Conservation (phyloP, 2,329 filamentous ascomycete species). For the Colletotrichum sp. region DNA sequence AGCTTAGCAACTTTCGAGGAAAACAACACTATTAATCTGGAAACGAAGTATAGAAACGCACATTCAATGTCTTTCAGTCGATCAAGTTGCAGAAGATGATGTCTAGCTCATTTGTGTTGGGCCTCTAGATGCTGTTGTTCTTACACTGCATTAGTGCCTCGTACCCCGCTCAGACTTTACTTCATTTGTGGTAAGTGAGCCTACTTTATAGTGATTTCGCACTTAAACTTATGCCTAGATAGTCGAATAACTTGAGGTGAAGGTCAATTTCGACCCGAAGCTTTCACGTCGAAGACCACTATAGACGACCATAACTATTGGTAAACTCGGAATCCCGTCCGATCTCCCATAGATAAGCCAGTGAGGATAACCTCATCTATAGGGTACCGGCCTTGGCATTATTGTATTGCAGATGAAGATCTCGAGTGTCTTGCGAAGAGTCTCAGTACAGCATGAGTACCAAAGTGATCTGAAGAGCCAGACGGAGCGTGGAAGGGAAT, state of each 20-base stretch:
- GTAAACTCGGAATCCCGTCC: too few relatives aligned
- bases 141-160: not conserved
- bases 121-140: not conserved
- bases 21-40: too few relatives aligned
- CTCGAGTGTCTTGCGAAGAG: not conserved
- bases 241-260: too few relatives aligned
- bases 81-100: not conserved
- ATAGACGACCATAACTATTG: not conserved
- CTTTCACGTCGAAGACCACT: too few relatives aligned
- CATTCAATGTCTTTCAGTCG: too few relatives aligned
- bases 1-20: not conserved
- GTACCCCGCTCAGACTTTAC: not conserved
- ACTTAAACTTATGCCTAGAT: not conserved
- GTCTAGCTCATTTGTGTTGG: not conserved
- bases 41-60: too few relatives aligned
- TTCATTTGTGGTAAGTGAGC: not conserved
- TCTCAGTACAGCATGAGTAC: not conserved
- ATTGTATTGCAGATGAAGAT: not conserved
- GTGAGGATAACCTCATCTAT: not conserved
- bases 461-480: not conserved
- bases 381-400: too few relatives aligned
- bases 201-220: not conserved
- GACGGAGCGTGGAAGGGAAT: not conserved
- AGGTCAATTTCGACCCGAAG: too few relatives aligned
- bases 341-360: not conserved